A percentile compares a stretch with the other conserved stretches of the same genome.
phyloP scores from a whole-genome alignment of 371 early-diverging fungal species.

The Neoconidiobolus thromboides region DNA sequence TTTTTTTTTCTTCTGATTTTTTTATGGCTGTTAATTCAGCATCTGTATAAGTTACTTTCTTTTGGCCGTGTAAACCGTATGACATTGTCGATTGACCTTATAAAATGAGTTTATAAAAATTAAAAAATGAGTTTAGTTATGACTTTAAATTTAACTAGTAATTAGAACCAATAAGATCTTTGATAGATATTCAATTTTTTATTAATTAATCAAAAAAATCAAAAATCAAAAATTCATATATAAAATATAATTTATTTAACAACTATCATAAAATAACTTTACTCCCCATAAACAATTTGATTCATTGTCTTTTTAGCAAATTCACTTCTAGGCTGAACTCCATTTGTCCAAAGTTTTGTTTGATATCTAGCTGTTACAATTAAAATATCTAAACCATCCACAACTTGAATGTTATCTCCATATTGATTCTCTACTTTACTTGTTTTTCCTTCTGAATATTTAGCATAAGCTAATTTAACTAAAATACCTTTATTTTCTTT shows the following conservation, averaged over 20 bases:
- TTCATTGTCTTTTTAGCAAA: no score
- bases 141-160: no score
- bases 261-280: no score
- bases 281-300: no score
- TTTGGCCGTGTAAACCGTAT: conserved; percentile 3
- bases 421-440: background rate
- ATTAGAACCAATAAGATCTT: no score
- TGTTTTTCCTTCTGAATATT: background rate
- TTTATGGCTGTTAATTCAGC: no score
- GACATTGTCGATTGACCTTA: background rate
- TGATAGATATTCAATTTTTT: no score
- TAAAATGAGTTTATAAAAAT: no score
- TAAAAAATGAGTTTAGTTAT: no score
- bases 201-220: no score
- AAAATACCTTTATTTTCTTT: background rate
- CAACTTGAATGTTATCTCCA: background rate
- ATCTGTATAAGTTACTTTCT: background rate
- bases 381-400: background rate
- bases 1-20: background rate
- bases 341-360: background rate
- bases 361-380: background rate
- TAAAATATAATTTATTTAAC: no score
- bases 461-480: background rate
- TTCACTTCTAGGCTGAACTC: background rate
- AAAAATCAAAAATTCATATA: no score